Percentiles rank a stretch among this genome's conserved stretches.
phyloP scores from a whole-genome alignment of 202 grass and related monocot species.

The Panicum virgatum region DNA sequence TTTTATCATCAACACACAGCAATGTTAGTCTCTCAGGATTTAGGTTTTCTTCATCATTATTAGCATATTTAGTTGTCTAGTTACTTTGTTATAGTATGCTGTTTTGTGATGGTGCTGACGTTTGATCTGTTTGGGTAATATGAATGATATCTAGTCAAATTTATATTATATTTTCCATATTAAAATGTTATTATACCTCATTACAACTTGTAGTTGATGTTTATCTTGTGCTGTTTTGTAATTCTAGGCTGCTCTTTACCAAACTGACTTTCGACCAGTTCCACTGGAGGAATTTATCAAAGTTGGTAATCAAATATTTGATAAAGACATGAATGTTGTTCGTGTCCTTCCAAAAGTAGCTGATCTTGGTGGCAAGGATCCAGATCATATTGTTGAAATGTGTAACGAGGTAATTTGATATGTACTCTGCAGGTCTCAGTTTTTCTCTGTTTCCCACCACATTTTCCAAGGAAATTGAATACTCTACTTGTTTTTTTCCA shows the following conservation, averaged over 20 bases:
- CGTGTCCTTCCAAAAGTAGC: constrained; percentile 67
- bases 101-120: neutral
- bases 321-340: constrained; percentile 87
- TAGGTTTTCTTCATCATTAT: constrained; percentile 1
- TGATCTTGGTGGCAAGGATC: constrained; percentile 89
- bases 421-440: constrained; percentile 5
- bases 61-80: neutral
- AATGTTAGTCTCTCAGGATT: neutral
- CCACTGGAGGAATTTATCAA: constrained; percentile 96
- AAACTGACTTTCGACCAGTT: constrained; percentile 93
- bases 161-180: neutral
- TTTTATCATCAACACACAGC: neutral
- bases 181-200: constrained; percentile 16
- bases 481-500: constrained; percentile 24
- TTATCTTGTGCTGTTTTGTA: constrained; percentile 27
- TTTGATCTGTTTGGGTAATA: constrained; percentile 13
- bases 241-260: constrained; percentile 81
- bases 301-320: constrained; percentile 92
- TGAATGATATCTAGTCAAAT: constrained; percentile 1
- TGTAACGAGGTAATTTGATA: constrained; percentile 80
- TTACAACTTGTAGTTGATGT: constrained; percentile 24
- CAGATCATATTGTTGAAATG: constrained; percentile 90
- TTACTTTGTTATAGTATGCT: constrained; percentile 12
- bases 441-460: neutral
- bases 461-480: neutral